Evolutionary conservation across 192 early-diverging fungal genomes (phyloP).

Genomic region (Backusella mclennaniae): DNA sequence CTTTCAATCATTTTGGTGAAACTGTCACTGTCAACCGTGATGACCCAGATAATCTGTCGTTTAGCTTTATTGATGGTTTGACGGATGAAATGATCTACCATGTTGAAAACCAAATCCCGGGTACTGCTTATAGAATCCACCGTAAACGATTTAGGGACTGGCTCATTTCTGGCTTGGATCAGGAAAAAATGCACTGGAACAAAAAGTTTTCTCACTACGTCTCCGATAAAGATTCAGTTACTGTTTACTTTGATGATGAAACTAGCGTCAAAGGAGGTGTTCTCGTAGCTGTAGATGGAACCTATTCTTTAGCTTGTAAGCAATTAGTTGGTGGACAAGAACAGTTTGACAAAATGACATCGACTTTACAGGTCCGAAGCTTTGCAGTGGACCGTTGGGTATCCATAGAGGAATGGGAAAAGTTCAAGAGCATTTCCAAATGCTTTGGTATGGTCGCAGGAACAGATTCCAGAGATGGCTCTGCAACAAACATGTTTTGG

Average conservation of each 20-base stretch:
- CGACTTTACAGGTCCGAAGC: background rate
- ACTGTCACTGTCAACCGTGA: slow-evolving; percentile 5
- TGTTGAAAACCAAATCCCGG: background rate
- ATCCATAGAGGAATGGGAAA: background rate
- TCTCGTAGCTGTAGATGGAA: slow-evolving; percentile 40
- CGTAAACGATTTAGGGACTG: slow-evolving; percentile 10
- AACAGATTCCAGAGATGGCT: background rate
- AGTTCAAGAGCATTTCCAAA: background rate
- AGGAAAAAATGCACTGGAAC: slow-evolving; percentile 4
- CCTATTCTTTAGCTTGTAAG: slow-evolving; percentile 21
- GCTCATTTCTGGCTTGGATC: background rate
- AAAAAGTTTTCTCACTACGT: slow-evolving; percentile 18
- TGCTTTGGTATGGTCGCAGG: background rate
- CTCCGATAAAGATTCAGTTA: slow-evolving; percentile 19
- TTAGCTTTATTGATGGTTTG: background rate
- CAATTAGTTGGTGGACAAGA: background rate
- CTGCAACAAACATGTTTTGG: background rate
- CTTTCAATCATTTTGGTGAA: slow-evolving; percentile 9
- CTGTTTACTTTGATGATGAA: slow-evolving; percentile 18
- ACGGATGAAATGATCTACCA: background rate
- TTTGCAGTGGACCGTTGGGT: background rate
- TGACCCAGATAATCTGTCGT: background rate
- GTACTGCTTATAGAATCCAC: background rate
- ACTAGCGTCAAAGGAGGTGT: slow-evolving; percentile 17
- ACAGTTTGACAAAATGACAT: background rate